Base-by-base conservation (phyloP, 495 filamentous ascomycete genomes). In the Aspergillus bertholletiae region DNA sequence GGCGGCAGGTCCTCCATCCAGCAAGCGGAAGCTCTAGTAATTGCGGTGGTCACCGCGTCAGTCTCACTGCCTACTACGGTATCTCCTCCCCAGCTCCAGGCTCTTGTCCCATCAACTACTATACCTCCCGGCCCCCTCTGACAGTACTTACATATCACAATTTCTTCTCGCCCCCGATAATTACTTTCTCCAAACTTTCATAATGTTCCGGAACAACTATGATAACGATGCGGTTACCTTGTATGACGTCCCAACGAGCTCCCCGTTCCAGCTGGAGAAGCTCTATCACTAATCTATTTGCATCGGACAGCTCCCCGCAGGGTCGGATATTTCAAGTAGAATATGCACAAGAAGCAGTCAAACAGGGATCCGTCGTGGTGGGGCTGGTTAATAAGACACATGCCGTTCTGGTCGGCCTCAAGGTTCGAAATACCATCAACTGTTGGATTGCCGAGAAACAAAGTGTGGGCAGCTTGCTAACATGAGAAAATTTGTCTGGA, bases 181-280 rank as follows among this genome's bases (percentile, higher is more conserved):
- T 22, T 35, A 43, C 20, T 4, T 21, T 12, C 9, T 6, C n/a
- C 39, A 57, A 58, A 21, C 54, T 35, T 53, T 46, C 66, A 85
- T 67, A 55, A 98, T 98, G 94, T 98, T 98, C 80, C 84, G 94
- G 76, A 98, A 98, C 80, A 97, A 97, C 76, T 98, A 98, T 82
- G 94, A 98, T 78, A 98, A 97, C 83, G 94, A 98, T 78, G 92
- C 92, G 30, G 93, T 98, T 74, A 98, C 94, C 77, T 98, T 97
- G 92, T 97, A 82, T 80, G 49, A 82, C 79, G 49, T 49, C 60
- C 37, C 47, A 49, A 46, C 54, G 55, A 76, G 83, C 56, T 50
- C 46, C 58, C 39, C 53, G 37, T 30, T 49, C 37, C 49, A 49
- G 17, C 41, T 56, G 54, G 45, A 39, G 52, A 53, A 66, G 56